Percentiles rank a stretch among this genome's conserved stretches.
phyloP scores from a whole-genome alignment of 257 asterid species.

The Scutellaria baicalensis region DNA sequence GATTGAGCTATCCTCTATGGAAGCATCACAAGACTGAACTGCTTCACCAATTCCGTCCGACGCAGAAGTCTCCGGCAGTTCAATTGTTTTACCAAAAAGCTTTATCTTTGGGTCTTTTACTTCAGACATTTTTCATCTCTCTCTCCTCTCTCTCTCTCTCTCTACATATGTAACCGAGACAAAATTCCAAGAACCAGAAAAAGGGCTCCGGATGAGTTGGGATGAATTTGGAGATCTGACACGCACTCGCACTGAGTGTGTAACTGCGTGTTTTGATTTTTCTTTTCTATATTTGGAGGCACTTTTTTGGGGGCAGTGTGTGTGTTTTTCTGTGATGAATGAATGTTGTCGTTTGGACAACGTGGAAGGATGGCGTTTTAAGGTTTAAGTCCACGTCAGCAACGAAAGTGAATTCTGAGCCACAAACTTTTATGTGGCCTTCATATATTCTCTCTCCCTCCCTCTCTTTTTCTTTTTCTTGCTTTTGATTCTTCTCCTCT shows the following conservation, averaged over 20 bases:
- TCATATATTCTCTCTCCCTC: slow-evolving; percentile 25
- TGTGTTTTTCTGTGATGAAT: neutral
- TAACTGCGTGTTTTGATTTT: slow-evolving; percentile 7
- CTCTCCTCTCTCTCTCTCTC: slow-evolving; percentile 1
- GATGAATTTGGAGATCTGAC: slow-evolving; percentile 49
- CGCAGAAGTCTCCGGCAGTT: slow-evolving; percentile 36
- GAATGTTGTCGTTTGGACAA: slow-evolving; percentile 12
- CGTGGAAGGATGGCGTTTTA: slow-evolving; percentile 8
- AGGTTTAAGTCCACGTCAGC: slow-evolving; percentile 41
- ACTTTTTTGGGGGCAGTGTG: slow-evolving; percentile 7
- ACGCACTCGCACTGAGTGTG: slow-evolving; percentile 18
- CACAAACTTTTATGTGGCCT: slow-evolving; percentile 71
- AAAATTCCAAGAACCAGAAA: neutral
- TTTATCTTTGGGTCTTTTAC: slow-evolving; percentile 67
- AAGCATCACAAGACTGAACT: slow-evolving; percentile 23
- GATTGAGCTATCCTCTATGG: slow-evolving; percentile 21
- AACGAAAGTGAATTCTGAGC: slow-evolving; percentile 29
- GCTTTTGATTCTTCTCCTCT: slow-evolving; percentile 22
- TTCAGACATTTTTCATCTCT: slow-evolving; percentile 29
- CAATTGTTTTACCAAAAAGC: slow-evolving; percentile 79
- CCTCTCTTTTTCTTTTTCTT: slow-evolving; percentile 17
- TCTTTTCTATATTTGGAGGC: neutral
- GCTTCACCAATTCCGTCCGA: slow-evolving; percentile 19
- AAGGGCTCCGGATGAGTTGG: slow-evolving; percentile 10
- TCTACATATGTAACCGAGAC: neutral